phyloP scores from a whole-genome alignment of 345 rosid genomes.

The Populus pruinosa region DNA sequence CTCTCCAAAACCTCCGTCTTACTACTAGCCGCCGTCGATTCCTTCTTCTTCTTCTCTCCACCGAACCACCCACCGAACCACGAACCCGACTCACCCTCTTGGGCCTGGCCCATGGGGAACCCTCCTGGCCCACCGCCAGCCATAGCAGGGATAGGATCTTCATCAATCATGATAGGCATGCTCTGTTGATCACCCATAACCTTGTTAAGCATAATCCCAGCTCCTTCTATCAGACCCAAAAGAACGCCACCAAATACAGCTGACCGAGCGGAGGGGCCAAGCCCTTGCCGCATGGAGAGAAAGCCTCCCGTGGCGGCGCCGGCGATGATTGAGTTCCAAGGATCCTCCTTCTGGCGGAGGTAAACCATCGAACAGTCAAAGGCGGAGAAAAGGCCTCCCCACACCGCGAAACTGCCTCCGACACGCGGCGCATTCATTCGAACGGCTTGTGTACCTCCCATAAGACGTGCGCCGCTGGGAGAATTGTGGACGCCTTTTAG shows the following conservation, averaged over 20 bases:
- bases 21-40: background rate
- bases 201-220: constrained; percentile 22
- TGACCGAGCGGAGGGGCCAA: background rate
- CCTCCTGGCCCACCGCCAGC: background rate
- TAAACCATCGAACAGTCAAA: constrained; percentile 78
- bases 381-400: constrained; percentile 78
- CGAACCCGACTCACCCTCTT: background rate
- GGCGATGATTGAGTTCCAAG: constrained; percentile 81
- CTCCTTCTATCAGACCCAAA: background rate
- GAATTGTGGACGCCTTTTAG: constrained; percentile 59
- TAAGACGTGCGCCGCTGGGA: constrained; percentile 53
- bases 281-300: constrained; percentile 24
- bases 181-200: constrained; percentile 20
- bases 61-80: background rate
- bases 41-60: background rate
- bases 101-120: background rate
- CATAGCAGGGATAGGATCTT: background rate
- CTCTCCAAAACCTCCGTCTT: too few relatives aligned
- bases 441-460: constrained; percentile 66
- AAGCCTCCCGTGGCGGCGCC: constrained; percentile 86
- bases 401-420: constrained; percentile 75
- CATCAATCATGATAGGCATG: background rate
- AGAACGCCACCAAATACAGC: constrained; percentile 21
- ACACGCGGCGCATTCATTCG: constrained; percentile 76
- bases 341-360: constrained; percentile 85